phyloP scores from a whole-genome alignment of 352 stramenopile species.

The Ophiocytium majus region DNA sequence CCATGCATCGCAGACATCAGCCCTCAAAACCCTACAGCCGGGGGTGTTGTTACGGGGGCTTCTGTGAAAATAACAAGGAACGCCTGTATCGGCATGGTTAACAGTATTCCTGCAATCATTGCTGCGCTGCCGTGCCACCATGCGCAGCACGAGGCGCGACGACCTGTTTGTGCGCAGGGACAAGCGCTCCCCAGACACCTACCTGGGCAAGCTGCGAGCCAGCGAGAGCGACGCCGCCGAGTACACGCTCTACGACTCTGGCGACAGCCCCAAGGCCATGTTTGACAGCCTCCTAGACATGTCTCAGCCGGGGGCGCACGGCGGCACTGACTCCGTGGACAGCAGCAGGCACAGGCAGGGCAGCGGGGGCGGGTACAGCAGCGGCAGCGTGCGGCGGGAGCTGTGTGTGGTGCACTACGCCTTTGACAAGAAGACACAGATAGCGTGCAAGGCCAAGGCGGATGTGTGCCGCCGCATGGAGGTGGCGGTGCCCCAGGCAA shows the following conservation, averaged over 20 bases:
- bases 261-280: not conserved
- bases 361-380: not conserved
- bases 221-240: not conserved
- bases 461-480: slow-evolving; percentile 39
- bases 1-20: too few relatives aligned
- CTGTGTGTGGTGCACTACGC: slow-evolving; percentile 48
- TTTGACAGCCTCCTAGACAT: too few relatives aligned
- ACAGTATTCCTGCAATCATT: too few relatives aligned
- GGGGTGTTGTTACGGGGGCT: too few relatives aligned
- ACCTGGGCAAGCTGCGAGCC: slow-evolving; percentile 2
- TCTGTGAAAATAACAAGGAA: too few relatives aligned
- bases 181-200: slow-evolving; percentile 11
- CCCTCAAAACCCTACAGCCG: too few relatives aligned
- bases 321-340: not conserved
- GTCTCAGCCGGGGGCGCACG: too few relatives aligned
- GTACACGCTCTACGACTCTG: slow-evolving; percentile 7
- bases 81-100: too few relatives aligned
- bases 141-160: not conserved
- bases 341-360: not conserved
- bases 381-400: slow-evolving; percentile 23
- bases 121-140: not conserved
- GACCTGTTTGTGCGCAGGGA: slow-evolving; percentile 1
- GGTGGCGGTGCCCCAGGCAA: slow-evolving; percentile 47
- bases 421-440: slow-evolving; percentile 51
- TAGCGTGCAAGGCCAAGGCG: slow-evolving; percentile 29